Percentiles rank a stretch among this genome's conserved stretches.
Conservation (phyloP, 192 early-diverging fungal species). For the Dimargaris verticillata region DNA sequence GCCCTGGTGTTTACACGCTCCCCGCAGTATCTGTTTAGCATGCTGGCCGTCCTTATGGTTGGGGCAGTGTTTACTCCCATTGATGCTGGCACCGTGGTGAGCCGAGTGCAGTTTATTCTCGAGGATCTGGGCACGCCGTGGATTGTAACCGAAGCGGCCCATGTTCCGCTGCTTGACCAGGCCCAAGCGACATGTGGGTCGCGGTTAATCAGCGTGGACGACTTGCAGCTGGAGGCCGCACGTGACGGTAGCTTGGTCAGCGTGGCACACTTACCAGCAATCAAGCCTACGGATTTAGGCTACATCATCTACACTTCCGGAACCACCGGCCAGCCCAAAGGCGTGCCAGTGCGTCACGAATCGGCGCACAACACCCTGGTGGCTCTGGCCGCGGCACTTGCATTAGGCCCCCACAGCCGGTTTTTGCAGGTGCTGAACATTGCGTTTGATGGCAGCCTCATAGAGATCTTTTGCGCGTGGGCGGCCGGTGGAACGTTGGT, state of each 20-base stretch:
- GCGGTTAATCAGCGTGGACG: too few species aligned
- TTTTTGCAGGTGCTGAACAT: slow-evolving; percentile 7
- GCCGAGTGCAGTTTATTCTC: not conserved
- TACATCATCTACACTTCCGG: slow-evolving; percentile 7
- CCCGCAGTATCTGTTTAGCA: not conserved
- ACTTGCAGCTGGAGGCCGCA: too few species aligned
- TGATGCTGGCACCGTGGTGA: not conserved
- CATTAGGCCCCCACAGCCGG: not conserved
- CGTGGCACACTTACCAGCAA: not conserved
- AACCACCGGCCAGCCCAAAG: slow-evolving; percentile 10
- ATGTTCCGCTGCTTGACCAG: not conserved
- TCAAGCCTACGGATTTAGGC: not conserved
- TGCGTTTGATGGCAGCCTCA: not conserved
- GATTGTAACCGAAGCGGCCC: not conserved
- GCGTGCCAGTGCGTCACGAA: not conserved
- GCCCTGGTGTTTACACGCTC: not conserved
- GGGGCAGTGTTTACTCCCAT: not conserved
- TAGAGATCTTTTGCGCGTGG: slow-evolving; percentile 4
- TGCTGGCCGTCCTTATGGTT: not conserved
- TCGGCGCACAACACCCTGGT: not conserved
- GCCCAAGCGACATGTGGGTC: not conserved
- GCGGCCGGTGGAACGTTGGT: slow-evolving; percentile 1
- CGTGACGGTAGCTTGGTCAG: too few species aligned
- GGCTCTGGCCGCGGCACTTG: too few species aligned
- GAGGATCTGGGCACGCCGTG: not conserved